A percentile compares a stretch with the other conserved stretches of the same genome.
These are phyloP conservation scores for Skeletonema marinoi DNA, from an alignment of 108 stramenopile species.

Conservation along the genomic window DNA sequence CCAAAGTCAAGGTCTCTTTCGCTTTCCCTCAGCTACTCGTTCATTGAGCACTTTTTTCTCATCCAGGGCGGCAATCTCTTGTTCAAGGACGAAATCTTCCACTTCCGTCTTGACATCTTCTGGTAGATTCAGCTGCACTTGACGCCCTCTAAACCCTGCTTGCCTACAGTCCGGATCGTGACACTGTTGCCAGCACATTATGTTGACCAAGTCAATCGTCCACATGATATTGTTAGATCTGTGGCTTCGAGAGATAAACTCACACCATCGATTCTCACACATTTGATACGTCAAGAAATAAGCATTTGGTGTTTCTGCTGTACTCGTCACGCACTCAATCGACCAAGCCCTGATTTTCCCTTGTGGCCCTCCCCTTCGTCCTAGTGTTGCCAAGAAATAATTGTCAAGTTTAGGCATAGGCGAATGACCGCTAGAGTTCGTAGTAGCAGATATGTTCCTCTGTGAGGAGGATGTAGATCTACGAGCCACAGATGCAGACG, in stretches of 20 bases:
- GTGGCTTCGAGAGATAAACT: conserved; percentile 37
- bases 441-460: conserved; percentile 6
- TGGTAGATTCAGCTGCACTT: conserved; percentile 10
- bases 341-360: conserved; percentile 88
- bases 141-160: conserved; percentile 41
- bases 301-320: conserved; percentile 12
- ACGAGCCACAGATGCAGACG: background rate
- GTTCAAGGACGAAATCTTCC: conserved; percentile 48
- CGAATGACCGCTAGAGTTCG: conserved; percentile 42
- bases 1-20: background rate
- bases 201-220: conserved; percentile 65
- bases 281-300: conserved; percentile 75
- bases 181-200: conserved; percentile 68
- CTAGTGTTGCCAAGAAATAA: conserved; percentile 46
- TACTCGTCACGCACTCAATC: conserved; percentile 31
- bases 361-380: conserved; percentile 59
- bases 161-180: conserved; percentile 79
- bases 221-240: conserved; percentile 85
- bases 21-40: background rate
- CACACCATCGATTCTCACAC: conserved; percentile 77
- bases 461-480: background rate
- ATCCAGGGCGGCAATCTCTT: conserved; percentile 40
- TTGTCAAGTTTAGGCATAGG: conserved; percentile 73
- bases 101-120: conserved; percentile 45
- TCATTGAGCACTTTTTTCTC: conserved; percentile 13